phyloP scores from a whole-genome alignment of 2,329 filamentous ascomycete genomes.

The Diaporthe australafricana region DNA sequence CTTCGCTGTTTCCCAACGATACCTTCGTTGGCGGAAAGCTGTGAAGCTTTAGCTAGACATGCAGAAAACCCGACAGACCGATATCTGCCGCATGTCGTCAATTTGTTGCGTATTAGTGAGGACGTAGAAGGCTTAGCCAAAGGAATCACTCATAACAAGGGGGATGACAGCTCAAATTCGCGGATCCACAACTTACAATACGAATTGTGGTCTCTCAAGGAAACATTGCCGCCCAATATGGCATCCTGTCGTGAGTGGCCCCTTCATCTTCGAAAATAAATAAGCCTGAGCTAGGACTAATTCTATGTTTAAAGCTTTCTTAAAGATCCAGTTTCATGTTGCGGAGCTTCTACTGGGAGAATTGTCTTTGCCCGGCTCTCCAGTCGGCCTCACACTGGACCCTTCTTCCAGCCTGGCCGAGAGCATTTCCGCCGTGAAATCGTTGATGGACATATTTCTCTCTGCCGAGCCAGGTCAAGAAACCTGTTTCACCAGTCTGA shows the following conservation, averaged over 20 bases:
- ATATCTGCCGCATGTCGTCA: not conserved
- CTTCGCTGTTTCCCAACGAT: not conserved
- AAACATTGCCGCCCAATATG: not conserved
- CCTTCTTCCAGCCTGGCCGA: not conserved
- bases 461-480: not conserved
- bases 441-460: not conserved
- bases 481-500: not conserved
- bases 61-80: not conserved
- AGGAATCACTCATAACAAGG: not conserved
- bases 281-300: not conserved
- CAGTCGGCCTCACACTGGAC: not conserved
- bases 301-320: not conserved
- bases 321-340: not conserved
- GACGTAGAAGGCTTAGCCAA: not conserved
- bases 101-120: not conserved
- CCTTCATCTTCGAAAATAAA: not conserved
- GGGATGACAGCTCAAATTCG: not conserved
- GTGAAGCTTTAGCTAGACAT: not conserved
- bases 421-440: not conserved
- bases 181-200: not conserved
- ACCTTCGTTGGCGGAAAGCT: not conserved
- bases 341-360: not conserved
- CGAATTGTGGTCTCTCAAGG: not conserved
- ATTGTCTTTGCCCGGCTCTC: not conserved
- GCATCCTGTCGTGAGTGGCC: not conserved